Evolutionary conservation across 345 rosid species (phyloP), one percentile per base, ranked within the genome.

Genomic region (Lepidium didymum): DNA sequence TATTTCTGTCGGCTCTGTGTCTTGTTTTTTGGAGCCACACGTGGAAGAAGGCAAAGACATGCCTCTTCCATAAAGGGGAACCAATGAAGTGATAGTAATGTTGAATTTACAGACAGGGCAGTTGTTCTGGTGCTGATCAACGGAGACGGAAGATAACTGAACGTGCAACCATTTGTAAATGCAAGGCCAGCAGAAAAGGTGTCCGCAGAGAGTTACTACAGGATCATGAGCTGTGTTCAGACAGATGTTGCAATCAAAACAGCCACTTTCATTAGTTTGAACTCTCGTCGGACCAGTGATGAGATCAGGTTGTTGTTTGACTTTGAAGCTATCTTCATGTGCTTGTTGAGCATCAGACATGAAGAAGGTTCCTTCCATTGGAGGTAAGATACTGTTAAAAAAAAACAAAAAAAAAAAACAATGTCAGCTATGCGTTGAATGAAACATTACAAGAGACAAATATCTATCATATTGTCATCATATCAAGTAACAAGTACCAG

Each of bases 51-150:
- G 81, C 51, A 63, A 56, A 75, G 83, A 73, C 70, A 59, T 68
- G 72, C 97, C 95, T 10, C 86, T 83, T 53, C 97, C 96, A 10
- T 93, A 93, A 52, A 93, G 90, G 29, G 98, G 98, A 59, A 93
- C 96, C 85, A 93, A 64, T 13, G 93, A 79, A 42, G 82, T 56
- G 59, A 77, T 70, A 5, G 92, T 79, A 64, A 88, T 79, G 62
- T 60, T 78, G 6, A 94, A 77, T 77, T 93, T 93, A 81, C 98
- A 93, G 12, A 93, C 87, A 2, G 96, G 98, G 68, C 98, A 93
- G 46, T 75, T 82, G 58, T 55, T 72, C 15, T 75, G 86, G 13
- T 81, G 82, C 40, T 67, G 73, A 67, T 75, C 76, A 37, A 71
- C 66, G 9, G 84, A 61, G 34, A 83, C 70, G 1, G 88, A 73